Base-by-base conservation (phyloP, 352 stramenopile species). In the Phytophthora pistaciae region DNA sequence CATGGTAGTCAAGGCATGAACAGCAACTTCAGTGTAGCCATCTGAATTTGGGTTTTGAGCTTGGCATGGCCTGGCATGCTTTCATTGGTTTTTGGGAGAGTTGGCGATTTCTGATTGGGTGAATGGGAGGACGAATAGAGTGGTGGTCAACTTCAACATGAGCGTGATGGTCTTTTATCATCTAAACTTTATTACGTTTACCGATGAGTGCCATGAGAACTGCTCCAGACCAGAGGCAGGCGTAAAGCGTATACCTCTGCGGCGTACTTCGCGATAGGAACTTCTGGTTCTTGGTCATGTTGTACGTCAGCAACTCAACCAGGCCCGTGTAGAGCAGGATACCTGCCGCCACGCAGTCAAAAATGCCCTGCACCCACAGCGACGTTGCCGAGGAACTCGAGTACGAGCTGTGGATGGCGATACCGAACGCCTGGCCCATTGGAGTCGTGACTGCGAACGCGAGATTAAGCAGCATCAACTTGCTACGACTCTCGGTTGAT, bases 291-390 rank as follows among this genome's bases (percentile, higher is more conserved):
- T 58, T 87, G 31, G 84, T 92, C 74, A 93, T 84, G 67, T 91
- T 85, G 75, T 90, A 84, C 61, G 85, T 88, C 62, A 94, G 62
- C 40, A 92, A 64, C 60, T 90, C 78, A 16, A 92, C 80, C 18
- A 92, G 62, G 27, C 84, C 83, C 27, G 80, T 87, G 77, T 94
- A 93, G 13, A 93, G 62, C 69, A 94, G 53, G 59, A 92, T 92
- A 16, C 79, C 87, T 11, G 74, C 87, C 1, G 85, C 87, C 16
- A 94, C 65, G 49, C 82, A 88, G 73, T 92, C 76, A 29, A 94
- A 71, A 27, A 86, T 72, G 13, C 84, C 85, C 56, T 91, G 66
- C 38, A 90, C 81, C 80, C 82, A 91, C 2, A 91, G 66, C 23
- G 84, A 75, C 0, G 80, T 80, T 5, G 56, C 11, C 0, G 80